Conservation (phyloP, 495 filamentous ascomycete genomes). For the Penicillium ucsense region DNA sequence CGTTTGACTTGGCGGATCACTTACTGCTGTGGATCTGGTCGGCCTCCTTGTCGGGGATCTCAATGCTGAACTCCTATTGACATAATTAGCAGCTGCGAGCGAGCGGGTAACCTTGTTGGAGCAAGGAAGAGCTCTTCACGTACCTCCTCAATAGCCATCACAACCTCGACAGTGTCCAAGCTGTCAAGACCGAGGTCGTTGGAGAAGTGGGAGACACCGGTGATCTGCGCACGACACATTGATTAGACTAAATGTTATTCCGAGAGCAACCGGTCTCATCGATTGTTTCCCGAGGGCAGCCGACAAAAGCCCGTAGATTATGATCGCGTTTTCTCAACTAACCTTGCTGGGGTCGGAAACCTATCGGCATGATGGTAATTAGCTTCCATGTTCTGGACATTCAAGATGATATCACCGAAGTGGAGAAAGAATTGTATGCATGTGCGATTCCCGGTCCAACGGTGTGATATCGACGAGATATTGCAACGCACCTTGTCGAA, state of each 20-base stretch:
- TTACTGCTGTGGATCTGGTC: conserved; percentile 93
- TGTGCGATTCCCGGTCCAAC: background rate
- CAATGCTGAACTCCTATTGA: conserved; percentile 94
- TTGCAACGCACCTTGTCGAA: conserved; percentile 84
- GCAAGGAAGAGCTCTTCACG: conserved; percentile 16
- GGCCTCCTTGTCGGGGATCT: conserved; percentile 99
- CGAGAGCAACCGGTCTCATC: background rate
- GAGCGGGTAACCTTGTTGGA: conserved; percentile 5
- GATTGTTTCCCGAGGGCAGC: conserved; percentile 1
- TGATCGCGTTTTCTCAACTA: conserved; percentile 20
- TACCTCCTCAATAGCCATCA: conserved; percentile 99
- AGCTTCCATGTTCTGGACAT: background rate
- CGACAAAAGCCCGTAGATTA: conserved; percentile 3
- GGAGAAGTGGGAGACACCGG: conserved; percentile 71
- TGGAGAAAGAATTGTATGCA: no score
- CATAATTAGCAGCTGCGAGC: conserved; percentile 14
- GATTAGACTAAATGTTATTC: background rate
- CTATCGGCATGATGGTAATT: conserved; percentile 26
- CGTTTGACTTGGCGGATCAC: conserved; percentile 21
- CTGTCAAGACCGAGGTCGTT: conserved; percentile 95
- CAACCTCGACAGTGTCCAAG: conserved; percentile 96
- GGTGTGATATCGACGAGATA: background rate
- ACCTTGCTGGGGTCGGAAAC: conserved; percentile 71
- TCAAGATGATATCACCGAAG: no score
- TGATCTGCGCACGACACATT: conserved; percentile 50